Evolutionary conservation across 768 basidiomycete species (phyloP), one percentile per base, ranked within the genome.

Genomic region (Boletus tomentosulus): DNA sequence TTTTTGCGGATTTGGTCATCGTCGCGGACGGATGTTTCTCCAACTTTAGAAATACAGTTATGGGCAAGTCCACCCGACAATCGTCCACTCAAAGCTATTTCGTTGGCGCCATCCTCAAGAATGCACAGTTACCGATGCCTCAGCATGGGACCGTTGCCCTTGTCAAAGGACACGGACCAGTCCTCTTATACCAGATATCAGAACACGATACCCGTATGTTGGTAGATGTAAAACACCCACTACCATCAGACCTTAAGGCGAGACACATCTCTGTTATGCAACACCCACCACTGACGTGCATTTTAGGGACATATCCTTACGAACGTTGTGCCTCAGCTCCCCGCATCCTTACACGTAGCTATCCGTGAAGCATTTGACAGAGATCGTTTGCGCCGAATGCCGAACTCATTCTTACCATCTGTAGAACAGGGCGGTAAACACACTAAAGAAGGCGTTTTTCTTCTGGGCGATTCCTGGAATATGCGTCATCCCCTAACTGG

Each of bases 401-500:
- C 97, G 31, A 98, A 98, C 68, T 89, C 91, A 0, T 97, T 90
- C 76, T 79, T 99, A 2, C 91, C 97, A 0, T 73, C 94, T 1
- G 76, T 86, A 3, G 75, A 84, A 55, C 95, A 96, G 65, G 73
- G 76, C 10, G 71, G 72, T 16, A 61, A 57, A 57, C 69, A 61
- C 52, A 72, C 67, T 6, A 87, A 82, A 57, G 78, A 84, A 46
- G 91, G 92, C 25, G 84, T 83, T 10, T 73, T 99, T 54, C 83
- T 98, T 57, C 76, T 97, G 33, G 97, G 97, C 2, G 97, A 98
- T 66, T 85, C 96, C 2, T 96, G 92, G 88, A 99, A 98, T 67
- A 98, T 98, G 95, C 89, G 97, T 0, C 97, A 99, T 70, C 97
- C 97, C 2, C 78, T 99, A 22, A 99, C 97, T 0, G 97, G 97